Evolutionary conservation across 2,329 filamentous ascomycete genomes (phyloP).

Genomic region (Leptodontidium sp.): DNA sequence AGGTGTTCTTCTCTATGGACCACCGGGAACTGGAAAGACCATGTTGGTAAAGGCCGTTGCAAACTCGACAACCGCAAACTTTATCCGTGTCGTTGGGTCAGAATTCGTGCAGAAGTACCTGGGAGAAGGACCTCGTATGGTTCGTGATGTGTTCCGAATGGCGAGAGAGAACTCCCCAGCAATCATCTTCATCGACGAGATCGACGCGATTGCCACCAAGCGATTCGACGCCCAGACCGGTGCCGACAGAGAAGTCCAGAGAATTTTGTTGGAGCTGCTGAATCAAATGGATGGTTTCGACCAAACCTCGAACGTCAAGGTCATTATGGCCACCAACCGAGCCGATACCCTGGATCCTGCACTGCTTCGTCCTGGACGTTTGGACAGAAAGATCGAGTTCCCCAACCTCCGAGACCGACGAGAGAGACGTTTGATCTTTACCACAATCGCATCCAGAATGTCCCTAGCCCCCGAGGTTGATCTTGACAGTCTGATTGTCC

Average conservation of each 20-base stretch:
- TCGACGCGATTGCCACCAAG: slow-evolving; percentile 98
- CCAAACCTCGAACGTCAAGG: slow-evolving; percentile 98
- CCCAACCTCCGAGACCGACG: slow-evolving; percentile 92
- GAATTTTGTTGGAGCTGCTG: slow-evolving; percentile 94
- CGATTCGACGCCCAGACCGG: slow-evolving; percentile 99
- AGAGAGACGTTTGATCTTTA: slow-evolving; percentile 95
- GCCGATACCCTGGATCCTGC: slow-evolving; percentile 97
- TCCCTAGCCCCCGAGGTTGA: slow-evolving; percentile 96
- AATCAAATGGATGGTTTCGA: slow-evolving; percentile 99
- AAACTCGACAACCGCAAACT: slow-evolving; percentile 97
- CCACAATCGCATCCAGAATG: slow-evolving; percentile 97
- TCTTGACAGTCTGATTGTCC: slow-evolving; percentile 92
- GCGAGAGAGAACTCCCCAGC: slow-evolving; percentile 96
- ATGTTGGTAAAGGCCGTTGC: slow-evolving; percentile 98
- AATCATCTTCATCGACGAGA: slow-evolving; percentile 99
- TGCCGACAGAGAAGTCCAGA: slow-evolving; percentile 97
- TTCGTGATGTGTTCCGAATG: slow-evolving; percentile 99
- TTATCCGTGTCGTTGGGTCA: slow-evolving; percentile 97
- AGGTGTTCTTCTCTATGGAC: slow-evolving; percentile 94
- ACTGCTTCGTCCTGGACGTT: slow-evolving; percentile 89
- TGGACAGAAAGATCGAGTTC: slow-evolving; percentile 99
- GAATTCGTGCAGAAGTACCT: slow-evolving; percentile 99
- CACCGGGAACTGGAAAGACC: slow-evolving; percentile 94
- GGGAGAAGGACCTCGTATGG: slow-evolving; percentile 97
- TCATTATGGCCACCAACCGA: slow-evolving; percentile 99